A percentile compares a stretch with the other conserved stretches of the same genome.
These are phyloP conservation scores for Colletotrichum incanum DNA, from an alignment of 2,329 filamentous ascomycete species.

Conservation along the genomic window DNA sequence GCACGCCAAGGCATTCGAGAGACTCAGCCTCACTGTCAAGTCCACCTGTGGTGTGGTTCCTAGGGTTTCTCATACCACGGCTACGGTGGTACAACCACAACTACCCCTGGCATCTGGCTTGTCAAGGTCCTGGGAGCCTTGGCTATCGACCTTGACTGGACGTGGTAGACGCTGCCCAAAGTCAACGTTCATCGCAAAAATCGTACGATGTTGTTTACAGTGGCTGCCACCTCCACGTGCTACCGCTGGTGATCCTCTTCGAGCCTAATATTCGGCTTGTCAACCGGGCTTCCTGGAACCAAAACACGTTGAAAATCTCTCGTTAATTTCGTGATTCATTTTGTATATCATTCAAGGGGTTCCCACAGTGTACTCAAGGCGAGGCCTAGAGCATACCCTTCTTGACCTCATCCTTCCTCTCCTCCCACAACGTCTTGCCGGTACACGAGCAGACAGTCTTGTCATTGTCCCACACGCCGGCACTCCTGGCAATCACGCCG, in stretches of 20 bases:
- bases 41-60: constrained; percentile 31
- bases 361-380: constrained; percentile 1
- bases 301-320: constrained; percentile 28
- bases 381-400: constrained; percentile 82
- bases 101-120: constrained; percentile 10
- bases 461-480: constrained; percentile 99
- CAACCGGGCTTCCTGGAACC: constrained; percentile 22
- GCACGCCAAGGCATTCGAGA: constrained; percentile 27
- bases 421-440: constrained; percentile 98
- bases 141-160: constrained; percentile 2
- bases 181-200: constrained; percentile 42
- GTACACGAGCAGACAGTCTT: constrained; percentile 99
- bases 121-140: constrained; percentile 31
- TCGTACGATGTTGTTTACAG: constrained; percentile 43
- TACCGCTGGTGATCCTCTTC: constrained; percentile 33
- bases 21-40: constrained; percentile 37
- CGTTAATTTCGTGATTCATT: constrained; percentile 25
- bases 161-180: constrained; percentile 16
- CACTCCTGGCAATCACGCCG: constrained; percentile 94
- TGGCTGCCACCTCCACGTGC: constrained; percentile 35
- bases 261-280: constrained; percentile 36
- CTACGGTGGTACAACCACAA: neutral
- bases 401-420: constrained; percentile 88
- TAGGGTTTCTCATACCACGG: constrained; percentile 23
- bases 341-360: constrained; percentile 25